A percentile compares a stretch with the other conserved stretches of the same genome.
Evolutionary conservation across 176 grass and related monocot genomes (phyloP).

Genomic region (Juncus inflexus): DNA sequence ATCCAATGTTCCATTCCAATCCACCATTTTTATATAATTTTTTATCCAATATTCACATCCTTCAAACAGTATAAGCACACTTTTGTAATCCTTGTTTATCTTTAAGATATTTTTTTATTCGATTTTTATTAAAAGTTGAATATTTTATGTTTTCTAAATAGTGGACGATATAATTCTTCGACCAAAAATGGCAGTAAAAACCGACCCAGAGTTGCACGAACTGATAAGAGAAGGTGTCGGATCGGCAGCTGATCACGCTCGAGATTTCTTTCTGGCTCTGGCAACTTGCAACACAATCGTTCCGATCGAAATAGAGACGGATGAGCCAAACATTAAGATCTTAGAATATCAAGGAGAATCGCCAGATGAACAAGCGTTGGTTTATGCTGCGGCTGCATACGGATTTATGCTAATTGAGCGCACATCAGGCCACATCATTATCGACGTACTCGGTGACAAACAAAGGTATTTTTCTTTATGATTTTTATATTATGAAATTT

Average conservation of each 20-base stretch:
- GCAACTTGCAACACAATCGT: slow-evolving; percentile 90
- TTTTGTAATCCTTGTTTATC: too few relatives aligned
- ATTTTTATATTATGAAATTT: not conserved
- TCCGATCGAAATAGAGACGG: slow-evolving; percentile 37
- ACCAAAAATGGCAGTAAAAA: slow-evolving; percentile 54
- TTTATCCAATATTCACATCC: too few relatives aligned
- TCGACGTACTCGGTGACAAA: slow-evolving; percentile 68
- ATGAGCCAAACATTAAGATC: slow-evolving; percentile 16
- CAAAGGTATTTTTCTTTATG: slow-evolving; percentile 45
- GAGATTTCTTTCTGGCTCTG: slow-evolving; percentile 73
- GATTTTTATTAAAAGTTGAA: not conserved
- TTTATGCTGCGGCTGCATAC: slow-evolving; percentile 80
- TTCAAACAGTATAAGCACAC: too few relatives aligned
- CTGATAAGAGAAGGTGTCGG: slow-evolving; percentile 38
- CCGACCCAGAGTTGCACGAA: slow-evolving; percentile 48
- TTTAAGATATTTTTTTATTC: too few relatives aligned
- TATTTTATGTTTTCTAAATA: slow-evolving; percentile 1
- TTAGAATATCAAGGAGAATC: slow-evolving; percentile 96
- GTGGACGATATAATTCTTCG: slow-evolving; percentile 28
- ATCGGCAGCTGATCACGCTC: slow-evolving; percentile 31
- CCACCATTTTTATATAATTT: too few relatives aligned
- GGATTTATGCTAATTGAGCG: slow-evolving; percentile 72
- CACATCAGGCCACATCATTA: slow-evolving; percentile 72
- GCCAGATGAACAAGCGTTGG: slow-evolving; percentile 88
- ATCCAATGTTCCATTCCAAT: too few relatives aligned